Evolutionary conservation across 345 rosid species (phyloP).

Genomic region (Turnera subulata): DNA sequence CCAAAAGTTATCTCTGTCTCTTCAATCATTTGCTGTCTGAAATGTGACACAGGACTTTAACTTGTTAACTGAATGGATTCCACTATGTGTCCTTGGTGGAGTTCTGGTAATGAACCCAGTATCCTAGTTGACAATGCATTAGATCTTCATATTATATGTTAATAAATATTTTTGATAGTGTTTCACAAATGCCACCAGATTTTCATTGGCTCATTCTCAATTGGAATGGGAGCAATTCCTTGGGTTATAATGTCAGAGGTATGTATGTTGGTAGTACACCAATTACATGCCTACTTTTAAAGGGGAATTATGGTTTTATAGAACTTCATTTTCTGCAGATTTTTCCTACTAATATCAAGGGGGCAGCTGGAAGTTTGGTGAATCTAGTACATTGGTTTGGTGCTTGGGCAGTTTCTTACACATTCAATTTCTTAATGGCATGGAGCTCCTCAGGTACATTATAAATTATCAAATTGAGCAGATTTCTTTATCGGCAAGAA

Average conservation of each 20-base stretch:
- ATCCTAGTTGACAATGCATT: no score
- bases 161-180: not conserved
- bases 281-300: not conserved
- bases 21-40: no score
- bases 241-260: conserved; percentile 99
- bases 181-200: conserved; percentile 38
- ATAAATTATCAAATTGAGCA: not conserved
- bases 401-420: conserved; percentile 89
- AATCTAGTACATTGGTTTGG: conserved; percentile 94
- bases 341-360: conserved; percentile 89
- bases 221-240: conserved; percentile 97
- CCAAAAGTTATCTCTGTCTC: no score
- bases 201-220: conserved; percentile 74
- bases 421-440: conserved; percentile 80
- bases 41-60: no score
- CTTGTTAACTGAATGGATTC: no score
- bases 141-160: no score
- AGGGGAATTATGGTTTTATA: not conserved
- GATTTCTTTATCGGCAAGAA: no score
- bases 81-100: not conserved
- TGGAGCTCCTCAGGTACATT: conserved; percentile 89
- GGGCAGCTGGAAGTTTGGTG: conserved; percentile 85
- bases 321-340: conserved; percentile 43
- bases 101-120: not conserved
- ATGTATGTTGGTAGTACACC: not conserved